phyloP scores from a whole-genome alignment of 495 filamentous ascomycete species.

The Penicillium odoratum region DNA sequence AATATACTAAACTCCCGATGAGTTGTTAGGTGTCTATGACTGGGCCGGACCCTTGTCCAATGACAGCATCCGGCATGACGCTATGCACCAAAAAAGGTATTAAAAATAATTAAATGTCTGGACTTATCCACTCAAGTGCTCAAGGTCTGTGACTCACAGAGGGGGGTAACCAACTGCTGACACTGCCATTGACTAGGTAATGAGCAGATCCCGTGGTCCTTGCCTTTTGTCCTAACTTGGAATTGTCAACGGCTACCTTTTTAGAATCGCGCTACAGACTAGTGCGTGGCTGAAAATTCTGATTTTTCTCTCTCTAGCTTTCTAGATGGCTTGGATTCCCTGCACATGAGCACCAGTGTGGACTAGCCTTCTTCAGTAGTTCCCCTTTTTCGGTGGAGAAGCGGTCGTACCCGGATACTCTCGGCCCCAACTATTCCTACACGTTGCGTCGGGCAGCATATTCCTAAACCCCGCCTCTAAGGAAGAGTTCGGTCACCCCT shows the following conservation, averaged over 20 bases:
- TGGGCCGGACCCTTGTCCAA: neutral
- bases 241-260: neutral
- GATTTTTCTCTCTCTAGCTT: conserved; percentile 4
- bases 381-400: conserved; percentile 8
- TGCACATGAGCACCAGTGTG: too few relatives aligned
- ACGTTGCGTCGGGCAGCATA: conserved; percentile 12
- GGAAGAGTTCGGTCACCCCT: conserved; percentile 16
- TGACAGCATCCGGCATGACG: conserved; percentile 22
- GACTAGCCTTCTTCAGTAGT: neutral
- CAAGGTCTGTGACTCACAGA: too few relatives aligned
- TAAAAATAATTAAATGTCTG: too few relatives aligned
- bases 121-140: too few relatives aligned
- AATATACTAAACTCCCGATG: conserved; percentile 4
- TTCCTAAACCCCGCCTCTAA: conserved; percentile 16
- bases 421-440: conserved; percentile 21
- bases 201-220: too few relatives aligned
- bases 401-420: conserved; percentile 17
- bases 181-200: too few relatives aligned
- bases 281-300: neutral
- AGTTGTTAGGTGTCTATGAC: conserved; percentile 14
- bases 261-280: neutral
- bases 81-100: conserved; percentile 21
- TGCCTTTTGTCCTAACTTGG: too few relatives aligned
- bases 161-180: too few relatives aligned
- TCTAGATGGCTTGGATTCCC: neutral